Evolutionary conservation across 2,329 filamentous ascomycete genomes (phyloP).

Genomic region (Fusarium napiforme): DNA sequence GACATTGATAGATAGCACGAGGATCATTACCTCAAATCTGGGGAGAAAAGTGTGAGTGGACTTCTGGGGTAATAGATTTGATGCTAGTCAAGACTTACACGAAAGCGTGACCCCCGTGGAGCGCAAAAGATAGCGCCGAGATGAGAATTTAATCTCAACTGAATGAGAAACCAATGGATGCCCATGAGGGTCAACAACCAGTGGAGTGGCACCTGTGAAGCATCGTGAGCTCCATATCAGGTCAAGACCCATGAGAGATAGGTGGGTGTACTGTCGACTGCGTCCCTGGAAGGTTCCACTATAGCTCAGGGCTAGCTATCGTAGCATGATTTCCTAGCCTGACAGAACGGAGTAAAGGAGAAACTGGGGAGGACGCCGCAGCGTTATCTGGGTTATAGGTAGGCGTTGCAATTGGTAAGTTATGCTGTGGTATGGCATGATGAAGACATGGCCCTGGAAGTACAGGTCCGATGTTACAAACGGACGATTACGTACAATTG

Average conservation of each 20-base stretch:
- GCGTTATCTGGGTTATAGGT: constrained; percentile 21
- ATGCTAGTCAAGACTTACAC: constrained; percentile 11
- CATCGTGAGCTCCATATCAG: constrained; percentile 40
- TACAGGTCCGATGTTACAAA: constrained; percentile 26
- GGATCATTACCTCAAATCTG: constrained; percentile 29
- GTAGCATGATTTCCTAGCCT: constrained; percentile 33
- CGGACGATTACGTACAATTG: constrained; percentile 41
- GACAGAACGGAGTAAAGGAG: constrained; percentile 36
- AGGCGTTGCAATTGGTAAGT: constrained; percentile 26
- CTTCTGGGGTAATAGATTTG: constrained; percentile 37
- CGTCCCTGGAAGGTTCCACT: constrained; percentile 30
- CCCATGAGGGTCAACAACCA: constrained; percentile 7
- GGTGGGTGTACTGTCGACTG: not conserved
- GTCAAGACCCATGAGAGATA: constrained; percentile 29
- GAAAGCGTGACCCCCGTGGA: constrained; percentile 4
- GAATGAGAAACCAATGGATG: constrained; percentile 20
- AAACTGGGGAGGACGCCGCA: constrained; percentile 28
- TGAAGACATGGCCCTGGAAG: constrained; percentile 21
- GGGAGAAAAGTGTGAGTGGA: constrained; percentile 43
- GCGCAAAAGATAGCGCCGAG: constrained; percentile 24
- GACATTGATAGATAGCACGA: constrained; percentile 6
- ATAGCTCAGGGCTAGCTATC: constrained; percentile 30
- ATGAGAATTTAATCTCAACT: constrained; percentile 29
- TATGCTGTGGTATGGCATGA: constrained; percentile 33
- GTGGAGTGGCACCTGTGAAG: constrained; percentile 34